Evolutionary conservation across 805 yeast genomes (phyloP).

Genomic region (Suhomyces emberorum): DNA sequence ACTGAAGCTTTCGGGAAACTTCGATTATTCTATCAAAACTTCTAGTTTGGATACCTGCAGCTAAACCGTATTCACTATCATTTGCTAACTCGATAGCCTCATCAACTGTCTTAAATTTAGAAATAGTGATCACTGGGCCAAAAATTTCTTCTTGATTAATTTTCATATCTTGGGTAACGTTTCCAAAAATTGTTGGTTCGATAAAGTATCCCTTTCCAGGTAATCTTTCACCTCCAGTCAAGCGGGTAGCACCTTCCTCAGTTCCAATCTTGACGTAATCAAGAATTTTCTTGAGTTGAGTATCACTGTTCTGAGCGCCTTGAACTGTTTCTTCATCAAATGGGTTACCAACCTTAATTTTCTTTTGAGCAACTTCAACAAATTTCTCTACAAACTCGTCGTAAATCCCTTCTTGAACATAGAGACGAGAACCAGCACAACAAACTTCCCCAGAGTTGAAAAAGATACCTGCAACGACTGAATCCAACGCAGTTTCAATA

Average conservation of each 20-base stretch:
- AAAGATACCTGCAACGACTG: slow-evolving; percentile 65
- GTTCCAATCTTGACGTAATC: slow-evolving; percentile 40
- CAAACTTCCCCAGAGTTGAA: slow-evolving; percentile 66
- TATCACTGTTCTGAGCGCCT: slow-evolving; percentile 60
- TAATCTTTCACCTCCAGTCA: slow-evolving; percentile 39
- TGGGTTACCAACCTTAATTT: slow-evolving; percentile 49
- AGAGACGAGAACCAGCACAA: slow-evolving; percentile 61
- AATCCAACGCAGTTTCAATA: slow-evolving; percentile 58
- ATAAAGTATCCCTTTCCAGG: slow-evolving; percentile 60
- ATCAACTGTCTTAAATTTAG: slow-evolving; percentile 60
- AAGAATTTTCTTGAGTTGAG: slow-evolving; percentile 50
- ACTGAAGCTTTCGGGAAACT: slow-evolving; percentile 49
- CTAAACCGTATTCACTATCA: slow-evolving; percentile 72
- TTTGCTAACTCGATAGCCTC: slow-evolving; percentile 71
- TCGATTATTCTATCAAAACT: slow-evolving; percentile 62
- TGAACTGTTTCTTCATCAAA: slow-evolving; percentile 45
- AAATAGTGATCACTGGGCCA: slow-evolving; percentile 77
- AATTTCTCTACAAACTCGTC: slow-evolving; percentile 49
- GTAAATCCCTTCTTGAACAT: slow-evolving; percentile 54
- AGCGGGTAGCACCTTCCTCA: slow-evolving; percentile 41
- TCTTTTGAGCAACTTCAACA: slow-evolving; percentile 46
- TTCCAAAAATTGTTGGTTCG: slow-evolving; percentile 73
- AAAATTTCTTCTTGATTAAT: slow-evolving; percentile 79
- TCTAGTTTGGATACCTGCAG: slow-evolving; percentile 73
- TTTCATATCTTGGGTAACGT: slow-evolving; percentile 60